Percentiles rank a stretch among this genome's conserved stretches.
These are phyloP conservation scores for Ustilago trichophora DNA, from an alignment of 1,284 basidiomycete genomes.

Conservation along the genomic window DNA sequence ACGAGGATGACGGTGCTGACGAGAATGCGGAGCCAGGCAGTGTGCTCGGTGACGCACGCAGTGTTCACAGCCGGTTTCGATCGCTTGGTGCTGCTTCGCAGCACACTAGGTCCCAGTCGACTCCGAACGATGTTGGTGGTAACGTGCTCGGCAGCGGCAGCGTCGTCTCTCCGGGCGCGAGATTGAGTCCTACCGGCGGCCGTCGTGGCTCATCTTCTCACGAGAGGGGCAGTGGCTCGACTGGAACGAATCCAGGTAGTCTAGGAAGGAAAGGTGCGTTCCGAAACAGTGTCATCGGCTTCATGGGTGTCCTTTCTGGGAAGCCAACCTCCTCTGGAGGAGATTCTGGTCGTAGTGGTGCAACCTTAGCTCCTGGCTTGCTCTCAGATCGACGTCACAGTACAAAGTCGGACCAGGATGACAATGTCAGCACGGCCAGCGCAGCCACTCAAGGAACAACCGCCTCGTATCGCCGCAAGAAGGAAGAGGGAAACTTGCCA, in stretches of 20 bases:
- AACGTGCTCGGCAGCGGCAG: constrained; percentile 17
- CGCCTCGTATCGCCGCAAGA: constrained; percentile 42
- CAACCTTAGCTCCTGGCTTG: constrained; percentile 10
- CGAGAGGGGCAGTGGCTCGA: constrained; percentile 4
- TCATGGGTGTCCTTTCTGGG: constrained; percentile 40
- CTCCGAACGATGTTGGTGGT: constrained; percentile 8
- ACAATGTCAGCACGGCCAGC: constrained; percentile 35
- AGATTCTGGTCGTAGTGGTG: background rate
- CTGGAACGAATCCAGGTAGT: constrained; percentile 9
- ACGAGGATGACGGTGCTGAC: constrained; percentile 20
- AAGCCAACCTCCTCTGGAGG: constrained; percentile 3
- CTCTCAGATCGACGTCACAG: constrained; percentile 27
- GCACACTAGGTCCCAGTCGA: constrained; percentile 25
- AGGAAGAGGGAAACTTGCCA: constrained; percentile 44
- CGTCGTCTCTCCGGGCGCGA: constrained; percentile 1
- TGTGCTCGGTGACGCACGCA: constrained; percentile 6
- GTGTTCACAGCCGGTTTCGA: constrained; percentile 13
- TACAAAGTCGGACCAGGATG: constrained; percentile 35
- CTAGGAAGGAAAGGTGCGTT: constrained; percentile 26
- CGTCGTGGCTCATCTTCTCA: constrained; percentile 3
- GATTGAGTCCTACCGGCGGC: background rate
- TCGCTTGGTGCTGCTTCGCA: constrained; percentile 14
- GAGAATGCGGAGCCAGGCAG: constrained; percentile 30
- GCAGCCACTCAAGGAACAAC: constrained; percentile 44
- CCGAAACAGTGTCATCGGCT: constrained; percentile 43